phyloP scores from a whole-genome alignment of 495 filamentous ascomycete genomes.

The Clavariopsis aquatica region DNA sequence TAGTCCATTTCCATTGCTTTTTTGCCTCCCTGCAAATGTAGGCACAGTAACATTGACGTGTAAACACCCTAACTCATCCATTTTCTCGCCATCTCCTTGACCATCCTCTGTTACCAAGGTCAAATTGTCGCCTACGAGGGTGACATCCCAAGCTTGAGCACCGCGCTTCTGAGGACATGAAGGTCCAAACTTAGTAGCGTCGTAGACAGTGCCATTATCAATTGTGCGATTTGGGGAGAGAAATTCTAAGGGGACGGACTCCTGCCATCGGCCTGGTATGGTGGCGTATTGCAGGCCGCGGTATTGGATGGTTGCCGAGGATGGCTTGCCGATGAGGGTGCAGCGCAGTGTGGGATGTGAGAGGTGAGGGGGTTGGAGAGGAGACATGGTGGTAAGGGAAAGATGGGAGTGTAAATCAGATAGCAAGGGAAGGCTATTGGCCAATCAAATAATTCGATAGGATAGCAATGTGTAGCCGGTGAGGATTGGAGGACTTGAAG shows the following conservation, averaged over 20 bases:
- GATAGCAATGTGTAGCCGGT: too few relatives aligned
- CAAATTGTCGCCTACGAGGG: conserved; percentile 13
- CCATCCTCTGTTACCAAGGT: neutral
- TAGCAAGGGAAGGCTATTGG: neutral
- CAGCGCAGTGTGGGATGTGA: conserved; percentile 23
- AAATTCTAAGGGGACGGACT: conserved; percentile 5
- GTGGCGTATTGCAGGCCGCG: conserved; percentile 28
- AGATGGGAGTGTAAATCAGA: too few relatives aligned
- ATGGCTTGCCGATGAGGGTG: conserved; percentile 18
- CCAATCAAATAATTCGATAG: neutral
- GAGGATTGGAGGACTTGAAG: too few relatives aligned
- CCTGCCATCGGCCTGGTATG: conserved; percentile 22
- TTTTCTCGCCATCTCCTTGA: conserved; percentile 3
- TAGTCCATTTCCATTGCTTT: conserved; percentile 1
- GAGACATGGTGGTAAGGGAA: neutral
- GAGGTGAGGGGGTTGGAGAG: neutral
- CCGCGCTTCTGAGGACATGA: conserved; percentile 31
- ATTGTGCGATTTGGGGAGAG: neutral
- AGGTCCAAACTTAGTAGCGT: conserved; percentile 24
- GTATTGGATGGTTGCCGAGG: conserved; percentile 13
- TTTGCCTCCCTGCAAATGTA: neutral
- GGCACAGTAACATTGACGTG: conserved; percentile 22
- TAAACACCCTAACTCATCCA: conserved; percentile 29
- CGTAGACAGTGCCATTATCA: neutral
- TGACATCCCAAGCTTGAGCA: conserved; percentile 26